These are phyloP conservation scores for Acacia acuminata DNA, from an alignment of 306 rosid genomes.

Conservation along the genomic window DNA sequence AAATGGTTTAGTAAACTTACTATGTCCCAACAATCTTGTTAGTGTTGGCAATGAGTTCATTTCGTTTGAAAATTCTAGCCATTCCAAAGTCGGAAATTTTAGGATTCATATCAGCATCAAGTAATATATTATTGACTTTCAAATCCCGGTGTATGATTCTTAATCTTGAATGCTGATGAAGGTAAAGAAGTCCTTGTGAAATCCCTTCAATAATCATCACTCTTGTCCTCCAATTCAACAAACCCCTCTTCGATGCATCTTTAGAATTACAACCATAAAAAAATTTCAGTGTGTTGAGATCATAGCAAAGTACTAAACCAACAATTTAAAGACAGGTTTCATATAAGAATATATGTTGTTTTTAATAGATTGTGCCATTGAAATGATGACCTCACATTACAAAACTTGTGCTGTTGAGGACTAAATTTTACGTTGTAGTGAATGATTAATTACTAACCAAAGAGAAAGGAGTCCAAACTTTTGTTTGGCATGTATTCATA, in stretches of 20 bases:
- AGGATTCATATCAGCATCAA: slow-evolving; percentile 31
- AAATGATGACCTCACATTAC: too few relatives aligned
- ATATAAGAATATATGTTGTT: not conserved
- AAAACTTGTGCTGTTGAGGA: not conserved
- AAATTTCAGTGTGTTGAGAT: not conserved
- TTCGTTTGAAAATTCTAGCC: slow-evolving; percentile 29
- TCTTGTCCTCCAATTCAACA: slow-evolving; percentile 14
- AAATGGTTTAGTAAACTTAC: not conserved
- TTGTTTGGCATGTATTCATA: not conserved
- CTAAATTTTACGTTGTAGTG: not conserved
- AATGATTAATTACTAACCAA: not conserved
- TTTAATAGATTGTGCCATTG: too few relatives aligned
- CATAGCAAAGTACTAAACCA: not conserved
- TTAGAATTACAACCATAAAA: not conserved
- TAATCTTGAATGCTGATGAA: slow-evolving; percentile 24
- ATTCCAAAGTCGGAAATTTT: slow-evolving; percentile 37
- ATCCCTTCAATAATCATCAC: slow-evolving; percentile 27
- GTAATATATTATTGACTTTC: slow-evolving; percentile 34
- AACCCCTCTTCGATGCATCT: not conserved
- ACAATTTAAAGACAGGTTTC: not conserved
- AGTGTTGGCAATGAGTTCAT: slow-evolving; percentile 16
- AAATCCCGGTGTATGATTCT: not conserved
- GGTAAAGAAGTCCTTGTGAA: slow-evolving; percentile 26
- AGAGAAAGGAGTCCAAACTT: not conserved
- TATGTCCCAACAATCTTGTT: slow-evolving; percentile 32